phyloP scores from a whole-genome alignment of 1,284 basidiomycete genomes.

The Cutaneotrichosporon sp. region DNA sequence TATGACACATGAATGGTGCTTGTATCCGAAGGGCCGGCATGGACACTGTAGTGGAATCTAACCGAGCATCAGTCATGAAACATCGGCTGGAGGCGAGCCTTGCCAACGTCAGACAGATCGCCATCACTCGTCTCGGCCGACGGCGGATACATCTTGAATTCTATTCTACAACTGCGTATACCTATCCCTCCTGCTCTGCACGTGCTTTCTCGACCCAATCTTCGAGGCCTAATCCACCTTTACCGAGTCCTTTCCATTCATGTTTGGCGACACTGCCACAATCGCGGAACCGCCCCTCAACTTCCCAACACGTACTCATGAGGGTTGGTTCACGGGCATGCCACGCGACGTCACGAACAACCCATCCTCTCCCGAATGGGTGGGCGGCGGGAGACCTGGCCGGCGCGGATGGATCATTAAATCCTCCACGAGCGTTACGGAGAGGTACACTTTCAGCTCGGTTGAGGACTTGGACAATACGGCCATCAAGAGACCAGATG shows the following conservation, averaged over 20 bases:
- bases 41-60: too few relatives aligned
- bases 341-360: conserved; percentile 68
- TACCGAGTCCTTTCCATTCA: conserved; percentile 87
- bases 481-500: conserved; percentile 94
- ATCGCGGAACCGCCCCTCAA: conserved; percentile 56
- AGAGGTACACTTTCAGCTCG: conserved; percentile 73
- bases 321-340: conserved; percentile 69
- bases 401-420: conserved; percentile 49
- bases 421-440: conserved; percentile 38
- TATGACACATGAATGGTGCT: too few relatives aligned
- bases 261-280: conserved; percentile 77
- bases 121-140: neutral
- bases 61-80: too few relatives aligned
- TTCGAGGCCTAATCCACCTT: conserved; percentile 65
- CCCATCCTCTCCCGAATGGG: conserved; percentile 26
- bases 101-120: too few relatives aligned
- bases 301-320: conserved; percentile 88
- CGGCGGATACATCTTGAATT: neutral
- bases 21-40: too few relatives aligned
- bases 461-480: conserved; percentile 64
- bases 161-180: neutral
- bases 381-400: conserved; percentile 19
- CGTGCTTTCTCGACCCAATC: conserved; percentile 67
- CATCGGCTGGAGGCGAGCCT: too few relatives aligned
- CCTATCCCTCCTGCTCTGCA: conserved; percentile 37